Percentiles rank a stretch among this genome's conserved stretches.
Conservation (phyloP, 2,329 filamentous ascomycete species). For the Fusarium cyanostomum region DNA sequence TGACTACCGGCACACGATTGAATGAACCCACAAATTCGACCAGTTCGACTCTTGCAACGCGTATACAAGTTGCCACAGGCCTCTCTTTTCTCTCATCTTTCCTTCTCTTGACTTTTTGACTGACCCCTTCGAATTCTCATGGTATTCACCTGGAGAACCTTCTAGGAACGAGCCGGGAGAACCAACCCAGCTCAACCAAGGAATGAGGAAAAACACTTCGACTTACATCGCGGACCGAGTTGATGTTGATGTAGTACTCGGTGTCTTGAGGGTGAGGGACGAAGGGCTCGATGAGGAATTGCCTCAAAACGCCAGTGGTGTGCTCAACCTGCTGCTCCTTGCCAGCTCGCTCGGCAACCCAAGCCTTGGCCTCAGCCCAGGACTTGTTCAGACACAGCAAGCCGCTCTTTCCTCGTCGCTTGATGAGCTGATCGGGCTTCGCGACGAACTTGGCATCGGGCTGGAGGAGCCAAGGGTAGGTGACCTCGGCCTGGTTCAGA, state of each 20-base stretch:
- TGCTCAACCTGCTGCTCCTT: constrained; percentile 95
- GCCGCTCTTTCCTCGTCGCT: constrained; percentile 98
- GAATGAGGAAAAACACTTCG: constrained; percentile 36
- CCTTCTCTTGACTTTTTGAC: constrained; percentile 6
- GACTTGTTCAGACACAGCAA: constrained; percentile 96
- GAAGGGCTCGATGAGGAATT: constrained; percentile 98
- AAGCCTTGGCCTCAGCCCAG: constrained; percentile 92
- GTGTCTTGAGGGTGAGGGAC: constrained; percentile 94
- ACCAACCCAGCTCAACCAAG: constrained; percentile 4
- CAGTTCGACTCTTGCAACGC: constrained; percentile 24
- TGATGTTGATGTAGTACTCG: constrained; percentile 99
- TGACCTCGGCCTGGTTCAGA: constrained; percentile 94
- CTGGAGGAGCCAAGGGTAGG: constrained; percentile 93
- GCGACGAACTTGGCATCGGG: constrained; percentile 92
- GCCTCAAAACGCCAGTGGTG: constrained; percentile 85
- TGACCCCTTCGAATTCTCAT: neutral
- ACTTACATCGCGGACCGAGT: constrained; percentile 99
- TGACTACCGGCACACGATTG: constrained; percentile 38
- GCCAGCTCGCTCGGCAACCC: constrained; percentile 91
- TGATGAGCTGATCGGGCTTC: constrained; percentile 99
- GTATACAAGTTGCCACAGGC: constrained; percentile 33
- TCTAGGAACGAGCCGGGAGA: neutral
- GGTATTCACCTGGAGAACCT: neutral
- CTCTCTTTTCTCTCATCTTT: constrained; percentile 13
- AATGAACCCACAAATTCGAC: constrained; percentile 41